Evolutionary conservation across 1,284 basidiomycete species (phyloP).

Genomic region (Porodaedalea pini): DNA sequence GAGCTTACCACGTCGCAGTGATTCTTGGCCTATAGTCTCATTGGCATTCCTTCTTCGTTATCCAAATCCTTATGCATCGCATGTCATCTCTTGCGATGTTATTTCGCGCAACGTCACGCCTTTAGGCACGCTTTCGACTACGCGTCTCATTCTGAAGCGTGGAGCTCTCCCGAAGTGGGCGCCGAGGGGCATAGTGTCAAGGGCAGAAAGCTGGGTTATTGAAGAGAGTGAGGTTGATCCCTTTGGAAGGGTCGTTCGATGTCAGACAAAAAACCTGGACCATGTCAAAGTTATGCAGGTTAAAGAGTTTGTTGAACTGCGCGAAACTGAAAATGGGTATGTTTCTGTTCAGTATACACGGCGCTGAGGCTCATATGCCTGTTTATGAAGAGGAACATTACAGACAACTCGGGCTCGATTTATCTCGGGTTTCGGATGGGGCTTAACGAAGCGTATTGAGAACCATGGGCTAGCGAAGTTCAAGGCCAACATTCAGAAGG

Average conservation of each 20-base stretch:
- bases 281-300: slow-evolving; percentile 83
- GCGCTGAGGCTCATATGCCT: not conserved
- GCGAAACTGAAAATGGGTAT: slow-evolving; percentile 61
- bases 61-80: slow-evolving; percentile 93
- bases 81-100: slow-evolving; percentile 94
- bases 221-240: slow-evolving; percentile 91
- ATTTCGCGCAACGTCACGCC: slow-evolving; percentile 75
- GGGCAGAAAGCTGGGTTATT: slow-evolving; percentile 81
- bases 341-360: slow-evolving; percentile 26
- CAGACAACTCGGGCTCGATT: slow-evolving; percentile 77
- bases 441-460: slow-evolving; percentile 75
- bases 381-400: slow-evolving; percentile 52
- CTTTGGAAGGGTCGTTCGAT: slow-evolving; percentile 62
- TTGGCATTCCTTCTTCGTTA: slow-evolving; percentile 95
- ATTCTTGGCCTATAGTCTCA: slow-evolving; percentile 88
- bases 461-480: slow-evolving; percentile 71
- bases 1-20: slow-evolving; percentile 43
- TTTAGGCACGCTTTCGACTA: slow-evolving; percentile 78
- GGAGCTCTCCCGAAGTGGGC: slow-evolving; percentile 91
- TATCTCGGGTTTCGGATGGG: slow-evolving; percentile 78
- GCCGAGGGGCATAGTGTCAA: slow-evolving; percentile 71
- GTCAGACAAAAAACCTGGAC: slow-evolving; percentile 75
- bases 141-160: slow-evolving; percentile 87
- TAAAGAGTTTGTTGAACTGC: slow-evolving; percentile 66
- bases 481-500: slow-evolving; percentile 75